A percentile compares a stretch with the other conserved stretches of the same genome.
Conservation (phyloP, 2,329 filamentous ascomycete species). For the Cordyceps cateniannulata region DNA sequence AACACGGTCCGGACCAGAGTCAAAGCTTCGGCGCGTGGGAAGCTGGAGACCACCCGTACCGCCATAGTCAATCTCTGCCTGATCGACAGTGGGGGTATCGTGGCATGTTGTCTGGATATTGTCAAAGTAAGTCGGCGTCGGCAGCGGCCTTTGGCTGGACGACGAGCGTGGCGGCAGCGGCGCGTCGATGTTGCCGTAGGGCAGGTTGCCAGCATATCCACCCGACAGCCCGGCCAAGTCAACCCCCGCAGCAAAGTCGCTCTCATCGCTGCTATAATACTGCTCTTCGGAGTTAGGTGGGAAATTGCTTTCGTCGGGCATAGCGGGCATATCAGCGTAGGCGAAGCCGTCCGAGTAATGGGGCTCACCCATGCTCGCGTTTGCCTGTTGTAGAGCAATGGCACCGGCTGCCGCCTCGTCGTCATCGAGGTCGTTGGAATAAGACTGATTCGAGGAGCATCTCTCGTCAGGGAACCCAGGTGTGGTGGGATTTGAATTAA, state of each 20-base stretch:
- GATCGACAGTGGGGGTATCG: slow-evolving; percentile 37
- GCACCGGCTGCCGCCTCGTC: slow-evolving; percentile 83
- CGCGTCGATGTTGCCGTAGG: slow-evolving; percentile 42
- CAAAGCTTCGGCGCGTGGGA: slow-evolving; percentile 77
- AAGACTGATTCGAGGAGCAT: slow-evolving; percentile 16
- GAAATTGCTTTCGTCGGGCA: slow-evolving; percentile 29
- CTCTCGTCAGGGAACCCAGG: slow-evolving; percentile 20
- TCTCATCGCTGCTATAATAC: slow-evolving; percentile 55
- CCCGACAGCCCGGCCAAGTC: slow-evolving; percentile 72
- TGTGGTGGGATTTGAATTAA: slow-evolving; percentile 46
- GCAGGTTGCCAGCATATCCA: slow-evolving; percentile 40
- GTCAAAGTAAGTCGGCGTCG: slow-evolving; percentile 34
- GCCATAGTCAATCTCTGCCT: slow-evolving; percentile 75
- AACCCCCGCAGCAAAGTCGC: slow-evolving; percentile 60
- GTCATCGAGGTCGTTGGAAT: slow-evolving; percentile 37
- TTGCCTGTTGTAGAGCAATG: slow-evolving; percentile 72
- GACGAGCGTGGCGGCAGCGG: slow-evolving; percentile 28
- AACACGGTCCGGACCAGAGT: slow-evolving; percentile 79
- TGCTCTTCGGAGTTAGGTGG: slow-evolving; percentile 45
- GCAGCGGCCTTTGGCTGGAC: slow-evolving; percentile 38
- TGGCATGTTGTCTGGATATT: slow-evolving; percentile 22
- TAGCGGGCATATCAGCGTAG: slow-evolving; percentile 24
- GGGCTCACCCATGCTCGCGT: slow-evolving; percentile 64
- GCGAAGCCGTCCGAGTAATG: slow-evolving; percentile 31
- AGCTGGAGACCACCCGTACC: slow-evolving; percentile 85